Base-by-base conservation (phyloP, 2,329 filamentous ascomycete genomes). In the Pseudogymnoascus sp. region DNA sequence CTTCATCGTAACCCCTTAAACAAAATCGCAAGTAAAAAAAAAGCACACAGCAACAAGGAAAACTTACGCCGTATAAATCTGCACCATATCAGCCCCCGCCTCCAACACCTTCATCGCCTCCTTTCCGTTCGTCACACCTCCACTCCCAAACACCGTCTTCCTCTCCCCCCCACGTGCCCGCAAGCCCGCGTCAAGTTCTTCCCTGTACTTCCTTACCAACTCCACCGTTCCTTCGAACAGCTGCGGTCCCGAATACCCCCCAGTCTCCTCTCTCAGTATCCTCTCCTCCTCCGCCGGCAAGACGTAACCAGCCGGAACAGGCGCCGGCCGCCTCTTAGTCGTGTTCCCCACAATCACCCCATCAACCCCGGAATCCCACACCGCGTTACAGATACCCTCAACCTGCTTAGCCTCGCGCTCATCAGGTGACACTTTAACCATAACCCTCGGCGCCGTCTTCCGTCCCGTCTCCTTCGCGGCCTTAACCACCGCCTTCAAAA, bases 351-450 rank as follows among this genome's bases (percentile, higher is more conserved):
- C 93, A 66, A 99, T 97, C 37, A 99, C 86, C 29, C 95, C 95
- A 70, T 97, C 93, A 1, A 97, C 93, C 6, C 93, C 93, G 65
- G 90, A 91, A 68, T 81, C 80, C 80, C 86, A 89, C 11, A 96
- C 87, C 0, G 93, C 93, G 69, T 92, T 85, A 65, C 91, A 93
- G 63, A 99, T 96, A 7, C 93, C 95, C 44, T 87, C 83, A 65
- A 99, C 85, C 74, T 99, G 92, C 63, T 86, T 80, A 61, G 92
- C 86, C 19, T 88, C 86, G 73, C 97, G 91, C 77, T 97, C 95
- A 70, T 99, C 95, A 0, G 95, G 95, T 64, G 91, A 96, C 19
- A 99, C 93, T 79, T 99, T 99, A 71, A 99, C 95, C 91, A 99
- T 96, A 64, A 99, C 91, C 64, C 81, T 86, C 0, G 90, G 91